Conservation (phyloP, 177 flowering plant genomes). For the Vitis hybrid region DNA sequence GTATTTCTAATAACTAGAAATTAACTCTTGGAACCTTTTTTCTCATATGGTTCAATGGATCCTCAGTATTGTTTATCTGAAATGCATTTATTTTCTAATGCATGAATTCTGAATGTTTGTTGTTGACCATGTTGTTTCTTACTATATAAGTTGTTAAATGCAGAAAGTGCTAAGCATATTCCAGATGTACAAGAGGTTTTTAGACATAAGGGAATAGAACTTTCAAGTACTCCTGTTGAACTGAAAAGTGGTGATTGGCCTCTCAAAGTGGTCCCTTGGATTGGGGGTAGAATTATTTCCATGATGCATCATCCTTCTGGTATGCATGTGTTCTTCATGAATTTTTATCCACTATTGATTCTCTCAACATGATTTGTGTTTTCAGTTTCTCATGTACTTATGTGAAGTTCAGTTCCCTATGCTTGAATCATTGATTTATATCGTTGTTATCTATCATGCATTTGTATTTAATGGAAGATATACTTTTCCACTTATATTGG, state of each 20-base stretch:
- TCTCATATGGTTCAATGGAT: too few relatives aligned
- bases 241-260: conserved; percentile 77
- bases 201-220: conserved; percentile 66
- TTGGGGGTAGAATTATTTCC: conserved; percentile 92
- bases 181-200: conserved; percentile 55
- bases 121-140: not conserved
- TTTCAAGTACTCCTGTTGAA: conserved; percentile 68
- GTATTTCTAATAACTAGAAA: too few relatives aligned
- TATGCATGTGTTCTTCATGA: conserved; percentile 18
- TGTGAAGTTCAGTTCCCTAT: not conserved
- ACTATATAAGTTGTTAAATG: conserved; percentile 16
- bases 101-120: too few relatives aligned
- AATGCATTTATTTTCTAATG: too few relatives aligned
- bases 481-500: too few relatives aligned
- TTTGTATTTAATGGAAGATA: too few relatives aligned
- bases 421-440: too few relatives aligned
- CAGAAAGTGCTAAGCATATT: conserved; percentile 63
- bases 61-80: too few relatives aligned
- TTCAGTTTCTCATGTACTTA: not conserved
- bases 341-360: not conserved
- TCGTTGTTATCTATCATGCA: too few relatives aligned
- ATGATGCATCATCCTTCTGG: conserved; percentile 88
- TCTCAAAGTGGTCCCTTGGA: conserved; percentile 88
- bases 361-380: not conserved
- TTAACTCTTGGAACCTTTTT: too few relatives aligned